Evolutionary conservation across 1,284 basidiomycete species (phyloP), one percentile per base, ranked within the genome.

Genomic region (Trichosporon inkin): DNA sequence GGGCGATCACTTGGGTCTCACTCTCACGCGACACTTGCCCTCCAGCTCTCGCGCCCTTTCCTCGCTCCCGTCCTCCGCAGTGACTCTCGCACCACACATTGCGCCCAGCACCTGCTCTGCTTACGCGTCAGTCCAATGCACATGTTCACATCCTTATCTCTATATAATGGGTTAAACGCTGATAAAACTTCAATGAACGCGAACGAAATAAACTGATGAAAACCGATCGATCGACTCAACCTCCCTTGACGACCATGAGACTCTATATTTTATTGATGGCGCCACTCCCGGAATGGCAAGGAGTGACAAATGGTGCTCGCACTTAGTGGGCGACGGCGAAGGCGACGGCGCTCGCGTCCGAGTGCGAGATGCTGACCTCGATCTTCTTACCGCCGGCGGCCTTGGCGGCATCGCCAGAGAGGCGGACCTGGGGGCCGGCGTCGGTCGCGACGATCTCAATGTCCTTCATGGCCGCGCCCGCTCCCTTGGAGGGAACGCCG

Each of bases 391-490:
- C 81, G 20, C 83, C 79, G 32, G 92, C 93, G 60, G 88, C 87
- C 13, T 80, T 74, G 74, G 86, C 82, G 38, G 92, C 92, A 62
- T 92, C 88, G n/a, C 92, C 92, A 68, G 88, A 84, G 28, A 97
- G 84, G 57, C 78, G 82, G 60, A 96, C 90, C 35, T 82, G 81
- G 7, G 91, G 91, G 20, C 81, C 82, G 36, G 76, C 68, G 16
- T 73, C 61, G 28, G 75, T 84, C 41, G 89, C 86, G 62, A 95
- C 81, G 68, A 99, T 95, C 80, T 98, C 96, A 67, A 99, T 97
- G 66, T 98, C 94, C 79, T 90, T 92, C 88, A 99, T 88, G 24
- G 89, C 82, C 16, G 95, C 92, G 14, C 85, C 90, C 6, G 93
- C 92, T 41, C 96, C 96, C 79, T 93, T 90, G 6, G 90, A 93